phyloP scores from a whole-genome alignment of 2,329 filamentous ascomycete genomes.

The Colletotrichum kahawae region DNA sequence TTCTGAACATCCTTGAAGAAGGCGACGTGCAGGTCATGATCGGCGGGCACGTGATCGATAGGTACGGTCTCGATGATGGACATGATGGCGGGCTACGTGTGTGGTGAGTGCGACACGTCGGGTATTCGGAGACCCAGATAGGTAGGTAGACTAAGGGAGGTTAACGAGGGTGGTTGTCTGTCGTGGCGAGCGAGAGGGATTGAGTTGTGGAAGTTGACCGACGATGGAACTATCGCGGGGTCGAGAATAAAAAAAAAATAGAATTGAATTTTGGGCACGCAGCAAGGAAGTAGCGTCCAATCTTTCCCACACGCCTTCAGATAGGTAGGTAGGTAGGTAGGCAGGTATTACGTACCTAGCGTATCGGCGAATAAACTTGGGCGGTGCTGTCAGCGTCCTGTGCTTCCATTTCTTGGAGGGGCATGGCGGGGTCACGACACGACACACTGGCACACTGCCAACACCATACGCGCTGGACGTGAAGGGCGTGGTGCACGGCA shows the following conservation, averaged over 20 bases:
- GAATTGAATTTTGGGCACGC: not conserved
- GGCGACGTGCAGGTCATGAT: constrained; percentile 72
- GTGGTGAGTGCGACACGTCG: not conserved
- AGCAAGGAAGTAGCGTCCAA: not conserved
- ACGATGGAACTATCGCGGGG: not conserved
- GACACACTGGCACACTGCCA: not conserved
- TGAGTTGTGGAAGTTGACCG: not conserved
- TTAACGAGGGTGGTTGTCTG: not conserved
- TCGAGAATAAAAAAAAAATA: not conserved
- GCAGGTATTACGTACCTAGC: not conserved
- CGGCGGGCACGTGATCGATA: constrained; percentile 76
- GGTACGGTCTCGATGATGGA: constrained; percentile 64
- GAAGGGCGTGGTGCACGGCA: not conserved
- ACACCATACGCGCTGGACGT: not conserved
- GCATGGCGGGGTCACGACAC: not conserved
- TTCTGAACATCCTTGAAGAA: constrained; percentile 82
- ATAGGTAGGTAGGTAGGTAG: not conserved
- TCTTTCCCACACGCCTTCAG: not conserved
- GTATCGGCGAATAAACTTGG: not conserved
- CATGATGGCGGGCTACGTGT: not conserved
- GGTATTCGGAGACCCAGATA: not conserved
- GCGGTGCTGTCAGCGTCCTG: not conserved
- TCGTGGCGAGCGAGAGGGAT: not conserved
- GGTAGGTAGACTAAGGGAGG: not conserved
- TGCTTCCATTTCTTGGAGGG: not conserved